Base-by-base conservation (phyloP, 163 green algal genomes). In the Chloroidium sp. region DNA sequence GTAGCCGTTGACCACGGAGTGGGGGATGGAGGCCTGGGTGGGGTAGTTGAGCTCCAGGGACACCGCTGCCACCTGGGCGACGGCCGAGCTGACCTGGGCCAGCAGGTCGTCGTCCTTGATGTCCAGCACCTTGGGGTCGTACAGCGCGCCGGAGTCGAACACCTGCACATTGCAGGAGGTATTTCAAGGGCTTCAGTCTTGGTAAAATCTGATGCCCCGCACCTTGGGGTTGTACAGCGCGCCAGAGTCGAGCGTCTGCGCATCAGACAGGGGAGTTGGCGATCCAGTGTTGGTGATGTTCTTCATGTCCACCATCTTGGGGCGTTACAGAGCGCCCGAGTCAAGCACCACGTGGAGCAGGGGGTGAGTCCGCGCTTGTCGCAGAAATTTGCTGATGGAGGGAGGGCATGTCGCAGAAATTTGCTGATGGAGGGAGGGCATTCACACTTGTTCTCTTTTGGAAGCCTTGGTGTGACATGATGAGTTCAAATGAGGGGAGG, bases 1-100 rank as follows among this genome's bases (percentile, higher is more conserved):
- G 96, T 97, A 99, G 81, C 87, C 92, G 88, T 99, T 97, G 92
- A 98, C 90, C 81, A 99, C 88, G 77, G 87, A 88, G 91, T 99
- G 96, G 67, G 96, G 95, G 74, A 97, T 90, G 77, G 94, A 93
- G 78, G 92, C 91, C 62, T 97, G 80, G 61, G 94, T 97, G 82
- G 96, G 95, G 88, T 97, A 97, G 85, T 90, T 83, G n/a, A 92
- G 83, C 36, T 87, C 92, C 80, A 98, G 87, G 62, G 88, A 97
- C 78, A 97, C 77, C 1, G 96, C 92, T 3, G 95, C 93, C 61
- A 99, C 85, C 81, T 96, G 95, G 85, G 86, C 84, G 79, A 99
- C 87, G 74, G 87, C 95, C 1, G 88, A 85, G 12, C 76, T 79
- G 60, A 97, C 91, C 4, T 80, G 80, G 57, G 69, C 80, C 76